These are phyloP conservation scores for Marchantia paleacea DNA, from an alignment of 225 moss, liverwort and hornwort genomes.

Conservation along the genomic window DNA sequence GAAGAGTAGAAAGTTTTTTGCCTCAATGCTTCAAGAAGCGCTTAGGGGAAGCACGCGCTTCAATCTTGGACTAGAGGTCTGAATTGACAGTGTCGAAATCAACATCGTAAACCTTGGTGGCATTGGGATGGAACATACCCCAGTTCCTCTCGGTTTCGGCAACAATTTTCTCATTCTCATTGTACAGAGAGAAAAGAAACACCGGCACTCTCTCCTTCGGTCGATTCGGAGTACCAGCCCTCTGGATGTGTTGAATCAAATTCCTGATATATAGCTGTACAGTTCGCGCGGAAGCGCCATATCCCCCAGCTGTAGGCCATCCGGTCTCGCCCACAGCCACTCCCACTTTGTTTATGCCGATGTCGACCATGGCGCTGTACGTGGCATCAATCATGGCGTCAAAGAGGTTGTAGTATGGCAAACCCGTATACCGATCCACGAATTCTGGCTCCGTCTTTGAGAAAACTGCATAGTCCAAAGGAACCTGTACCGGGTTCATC, in stretches of 20 bases:
- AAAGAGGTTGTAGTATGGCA: slow-evolving; percentile 27
- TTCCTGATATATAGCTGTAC: slow-evolving; percentile 26
- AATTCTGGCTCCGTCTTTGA: not conserved
- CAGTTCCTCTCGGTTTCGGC: slow-evolving; percentile 32
- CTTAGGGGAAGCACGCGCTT: not conserved
- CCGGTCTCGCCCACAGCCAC: slow-evolving; percentile 35
- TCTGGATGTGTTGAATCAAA: slow-evolving; percentile 18
- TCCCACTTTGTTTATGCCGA: slow-evolving; percentile 20
- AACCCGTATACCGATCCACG: not conserved
- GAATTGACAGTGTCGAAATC: not conserved
- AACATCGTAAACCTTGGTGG: slow-evolving; percentile 28
- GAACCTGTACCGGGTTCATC: not conserved
- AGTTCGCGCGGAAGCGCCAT: slow-evolving; percentile 10
- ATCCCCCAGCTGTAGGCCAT: slow-evolving; percentile 34
- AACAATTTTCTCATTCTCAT: slow-evolving; percentile 46
- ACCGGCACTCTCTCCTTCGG: slow-evolving; percentile 8
- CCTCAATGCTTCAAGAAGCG: not conserved
- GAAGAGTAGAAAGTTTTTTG: slow-evolving; percentile 2
- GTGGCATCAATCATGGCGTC: slow-evolving; percentile 32
- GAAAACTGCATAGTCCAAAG: slow-evolving; percentile 26
- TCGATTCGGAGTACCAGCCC: slow-evolving; percentile 15
- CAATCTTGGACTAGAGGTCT: not conserved
- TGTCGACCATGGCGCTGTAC: slow-evolving; percentile 17
- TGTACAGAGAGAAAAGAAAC: slow-evolving; percentile 41
- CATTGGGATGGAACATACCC: slow-evolving; percentile 42